phyloP scores from a whole-genome alignment of 805 yeast genomes.

The Scheffersomyces coipomensis region DNA sequence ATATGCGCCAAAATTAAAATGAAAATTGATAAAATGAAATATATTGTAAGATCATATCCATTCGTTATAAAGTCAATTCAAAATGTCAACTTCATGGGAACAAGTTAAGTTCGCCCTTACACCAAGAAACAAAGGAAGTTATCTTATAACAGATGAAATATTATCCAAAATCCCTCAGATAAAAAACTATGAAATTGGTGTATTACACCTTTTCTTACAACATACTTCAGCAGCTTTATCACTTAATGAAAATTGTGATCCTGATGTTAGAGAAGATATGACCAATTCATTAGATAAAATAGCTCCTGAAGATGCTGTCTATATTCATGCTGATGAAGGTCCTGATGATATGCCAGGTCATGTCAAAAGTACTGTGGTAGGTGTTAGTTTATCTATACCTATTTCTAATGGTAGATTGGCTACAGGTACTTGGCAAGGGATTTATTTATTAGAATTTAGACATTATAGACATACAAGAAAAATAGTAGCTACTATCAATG shows the following conservation, averaged over 20 bases:
- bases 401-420: slow-evolving; percentile 65
- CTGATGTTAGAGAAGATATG: slow-evolving; percentile 75
- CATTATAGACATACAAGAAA: slow-evolving; percentile 60
- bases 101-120: slow-evolving; percentile 55
- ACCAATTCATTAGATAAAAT: slow-evolving; percentile 57
- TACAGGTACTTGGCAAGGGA: slow-evolving; percentile 85
- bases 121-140: slow-evolving; percentile 65
- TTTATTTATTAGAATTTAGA: slow-evolving; percentile 75
- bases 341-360: slow-evolving; percentile 87
- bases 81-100: slow-evolving; percentile 45
- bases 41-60: background rate
- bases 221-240: slow-evolving; percentile 81
- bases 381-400: slow-evolving; percentile 66
- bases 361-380: slow-evolving; percentile 58
- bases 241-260: slow-evolving; percentile 76
- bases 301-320: slow-evolving; percentile 63
- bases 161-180: slow-evolving; percentile 56
- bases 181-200: slow-evolving; percentile 58
- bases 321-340: slow-evolving; percentile 72
- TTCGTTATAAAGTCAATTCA: background rate
- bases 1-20: too few species aligned
- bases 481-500: slow-evolving; percentile 73
- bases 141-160: slow-evolving; percentile 70
- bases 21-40: too few species aligned
- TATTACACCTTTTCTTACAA: slow-evolving; percentile 64